These are phyloP conservation scores for Begonia peltatifolia DNA, from an alignment of 306 rosid genomes.

Conservation along the genomic window DNA sequence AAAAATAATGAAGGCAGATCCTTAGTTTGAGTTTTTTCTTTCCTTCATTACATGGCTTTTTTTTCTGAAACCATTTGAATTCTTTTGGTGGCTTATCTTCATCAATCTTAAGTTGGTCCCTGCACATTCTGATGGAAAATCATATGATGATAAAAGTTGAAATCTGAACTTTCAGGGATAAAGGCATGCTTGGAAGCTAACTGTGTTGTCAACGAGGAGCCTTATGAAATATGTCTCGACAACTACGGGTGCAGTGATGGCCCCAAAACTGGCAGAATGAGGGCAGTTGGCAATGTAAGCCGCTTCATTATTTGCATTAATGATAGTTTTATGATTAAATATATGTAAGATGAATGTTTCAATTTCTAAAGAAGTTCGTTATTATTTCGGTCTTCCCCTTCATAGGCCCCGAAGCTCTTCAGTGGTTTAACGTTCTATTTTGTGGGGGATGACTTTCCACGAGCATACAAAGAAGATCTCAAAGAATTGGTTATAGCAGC, in stretches of 20 bases:
- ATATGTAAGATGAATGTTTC: too few relatives aligned
- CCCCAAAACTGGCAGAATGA: slow-evolving; percentile 72
- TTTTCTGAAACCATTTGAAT: too few relatives aligned
- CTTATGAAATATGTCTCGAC: slow-evolving; percentile 64
- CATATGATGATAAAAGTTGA: neutral
- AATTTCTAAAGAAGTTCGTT: neutral
- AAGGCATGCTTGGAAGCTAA: slow-evolving; percentile 49
- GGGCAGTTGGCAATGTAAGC: slow-evolving; percentile 44
- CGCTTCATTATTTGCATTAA: slow-evolving; percentile 8
- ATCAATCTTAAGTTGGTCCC: slow-evolving; percentile 2
- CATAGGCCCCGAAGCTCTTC: slow-evolving; percentile 61
- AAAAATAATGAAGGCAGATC: too few relatives aligned
- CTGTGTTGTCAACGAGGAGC: slow-evolving; percentile 49
- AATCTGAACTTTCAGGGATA: slow-evolving; percentile 49
- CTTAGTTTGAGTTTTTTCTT: too few relatives aligned
- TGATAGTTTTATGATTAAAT: neutral
- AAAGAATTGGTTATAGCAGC: slow-evolving; percentile 49
- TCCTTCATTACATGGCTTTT: too few relatives aligned
- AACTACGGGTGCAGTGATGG: slow-evolving; percentile 71
- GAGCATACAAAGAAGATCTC: slow-evolving; percentile 45
- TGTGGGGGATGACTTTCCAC: slow-evolving; percentile 42
- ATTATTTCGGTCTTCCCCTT: neutral
- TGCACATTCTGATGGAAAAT: neutral
- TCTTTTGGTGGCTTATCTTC: too few relatives aligned
- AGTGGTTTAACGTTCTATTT: slow-evolving; percentile 50